phyloP scores from a whole-genome alignment of 768 basidiomycete species.

The Suillus sp. region DNA sequence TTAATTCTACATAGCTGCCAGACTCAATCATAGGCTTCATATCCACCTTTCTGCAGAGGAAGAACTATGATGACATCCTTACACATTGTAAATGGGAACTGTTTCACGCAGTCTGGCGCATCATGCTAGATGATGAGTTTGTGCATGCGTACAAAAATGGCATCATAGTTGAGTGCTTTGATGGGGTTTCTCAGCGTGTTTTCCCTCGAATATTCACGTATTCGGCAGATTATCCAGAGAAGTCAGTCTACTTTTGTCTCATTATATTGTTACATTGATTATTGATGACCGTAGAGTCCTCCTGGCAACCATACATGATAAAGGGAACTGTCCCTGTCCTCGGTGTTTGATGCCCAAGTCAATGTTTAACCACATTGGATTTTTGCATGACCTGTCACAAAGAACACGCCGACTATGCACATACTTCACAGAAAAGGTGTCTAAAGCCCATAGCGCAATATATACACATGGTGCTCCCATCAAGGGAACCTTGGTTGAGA shows the following conservation, averaged over 20 bases:
- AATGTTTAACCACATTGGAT: not conserved
- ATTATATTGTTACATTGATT: too few relatives aligned
- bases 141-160: not conserved
- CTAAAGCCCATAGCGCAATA: not conserved
- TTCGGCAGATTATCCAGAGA: not conserved
- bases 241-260: not conserved
- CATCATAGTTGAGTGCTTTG: not conserved
- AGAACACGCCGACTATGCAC: not conserved
- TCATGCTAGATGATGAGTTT: not conserved
- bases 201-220: not conserved
- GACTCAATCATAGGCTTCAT: not conserved
- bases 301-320: not conserved
- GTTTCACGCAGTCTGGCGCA: not conserved
- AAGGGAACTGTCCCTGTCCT: not conserved
- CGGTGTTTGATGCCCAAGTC: not conserved
- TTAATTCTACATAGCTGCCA: too few relatives aligned
- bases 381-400: accelerated
- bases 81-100: not conserved
- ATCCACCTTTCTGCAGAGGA: not conserved
- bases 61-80: not conserved
- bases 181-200: not conserved
- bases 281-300: not conserved
- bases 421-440: not conserved
- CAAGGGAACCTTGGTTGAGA: not conserved
- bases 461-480: not conserved